A percentile compares a stretch with the other conserved stretches of the same genome.
Conservation (phyloP, 768 basidiomycete genomes). For the Collybiopsis confluens region DNA sequence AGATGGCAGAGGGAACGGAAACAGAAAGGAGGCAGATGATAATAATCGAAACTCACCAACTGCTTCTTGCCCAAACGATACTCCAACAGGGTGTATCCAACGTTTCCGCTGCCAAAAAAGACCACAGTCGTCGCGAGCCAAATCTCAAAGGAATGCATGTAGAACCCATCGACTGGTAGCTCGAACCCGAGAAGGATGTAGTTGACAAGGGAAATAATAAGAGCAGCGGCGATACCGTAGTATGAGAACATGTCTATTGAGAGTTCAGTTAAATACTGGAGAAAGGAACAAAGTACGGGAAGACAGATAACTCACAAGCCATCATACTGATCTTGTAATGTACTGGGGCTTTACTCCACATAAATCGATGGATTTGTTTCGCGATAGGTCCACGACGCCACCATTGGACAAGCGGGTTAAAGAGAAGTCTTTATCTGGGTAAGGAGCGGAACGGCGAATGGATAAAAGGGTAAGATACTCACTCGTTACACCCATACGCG, state of each 20-base stretch:
- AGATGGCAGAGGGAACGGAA: neutral
- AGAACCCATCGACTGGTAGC: conserved; percentile 47
- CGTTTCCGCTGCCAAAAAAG: conserved; percentile 45
- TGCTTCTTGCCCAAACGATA: conserved; percentile 40
- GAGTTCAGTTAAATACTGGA: neutral
- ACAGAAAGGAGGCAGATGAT: neutral
- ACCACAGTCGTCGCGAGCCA: conserved; percentile 49
- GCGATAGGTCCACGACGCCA: conserved; percentile 75
- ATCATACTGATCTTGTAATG: conserved; percentile 83
- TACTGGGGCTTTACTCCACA: conserved; percentile 71
- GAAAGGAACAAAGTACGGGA: neutral
- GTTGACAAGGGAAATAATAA: conserved; percentile 43
- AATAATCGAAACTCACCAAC: conserved; percentile 8
- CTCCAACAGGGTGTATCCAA: conserved; percentile 45
- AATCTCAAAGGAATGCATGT: conserved; percentile 54
- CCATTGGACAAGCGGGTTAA: conserved; percentile 80
- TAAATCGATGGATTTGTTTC: conserved; percentile 64
- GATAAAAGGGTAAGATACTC: conserved; percentile 40
- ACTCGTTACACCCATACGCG: conserved; percentile 62
- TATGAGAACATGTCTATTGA: conserved; percentile 54
- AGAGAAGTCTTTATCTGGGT: conserved; percentile 66
- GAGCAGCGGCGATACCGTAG: conserved; percentile 47
- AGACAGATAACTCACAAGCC: conserved; percentile 40
- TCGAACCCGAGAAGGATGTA: conserved; percentile 46
- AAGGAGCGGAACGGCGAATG: too few species aligned